Conservation (phyloP, 352 stramenopile species). For the Globisporangium cystogenes region DNA sequence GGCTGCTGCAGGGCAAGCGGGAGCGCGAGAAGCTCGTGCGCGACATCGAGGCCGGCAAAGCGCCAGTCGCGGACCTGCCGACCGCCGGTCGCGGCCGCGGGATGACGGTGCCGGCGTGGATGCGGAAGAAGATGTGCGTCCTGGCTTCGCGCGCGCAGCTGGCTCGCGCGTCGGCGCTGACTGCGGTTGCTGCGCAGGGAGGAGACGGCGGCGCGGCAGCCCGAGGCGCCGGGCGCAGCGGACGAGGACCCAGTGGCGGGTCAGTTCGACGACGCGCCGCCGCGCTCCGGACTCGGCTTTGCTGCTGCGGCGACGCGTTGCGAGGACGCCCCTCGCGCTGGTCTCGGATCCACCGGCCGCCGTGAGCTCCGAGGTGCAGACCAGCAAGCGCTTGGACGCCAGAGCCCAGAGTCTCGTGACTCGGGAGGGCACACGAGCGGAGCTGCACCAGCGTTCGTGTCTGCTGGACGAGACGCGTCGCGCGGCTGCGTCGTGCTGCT, state of each 20-base stretch:
- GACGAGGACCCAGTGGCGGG: constrained; percentile 8
- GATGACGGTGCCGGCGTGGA: constrained; percentile 91
- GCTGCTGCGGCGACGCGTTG: not conserved
- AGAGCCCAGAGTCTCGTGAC: not conserved
- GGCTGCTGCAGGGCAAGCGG: constrained; percentile 36
- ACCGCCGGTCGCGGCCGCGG: constrained; percentile 68
- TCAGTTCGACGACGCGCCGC: constrained; percentile 58
- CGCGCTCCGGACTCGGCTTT: constrained; percentile 26
- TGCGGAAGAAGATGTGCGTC: constrained; percentile 88
- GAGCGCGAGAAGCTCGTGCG: constrained; percentile 67
- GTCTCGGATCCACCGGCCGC: not conserved
- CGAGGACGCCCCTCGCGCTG: constrained; percentile 5
- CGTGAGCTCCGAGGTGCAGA: not conserved
- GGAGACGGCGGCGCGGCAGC: constrained; percentile 30
- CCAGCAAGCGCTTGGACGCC: no score
- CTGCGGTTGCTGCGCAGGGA: constrained; percentile 32
- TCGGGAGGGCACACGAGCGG: not conserved
- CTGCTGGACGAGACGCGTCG: not conserved
- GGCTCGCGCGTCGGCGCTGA: not conserved
- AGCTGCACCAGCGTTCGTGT: not conserved
- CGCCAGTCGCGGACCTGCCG: constrained; percentile 42
- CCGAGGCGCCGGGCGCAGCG: not conserved
- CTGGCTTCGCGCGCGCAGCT: no score
- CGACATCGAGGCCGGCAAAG: constrained; percentile 61
- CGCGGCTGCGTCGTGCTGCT: constrained; percentile 24